Evolutionary conservation across 305 asterid species (phyloP).

Genomic region (Rubia occidens): DNA sequence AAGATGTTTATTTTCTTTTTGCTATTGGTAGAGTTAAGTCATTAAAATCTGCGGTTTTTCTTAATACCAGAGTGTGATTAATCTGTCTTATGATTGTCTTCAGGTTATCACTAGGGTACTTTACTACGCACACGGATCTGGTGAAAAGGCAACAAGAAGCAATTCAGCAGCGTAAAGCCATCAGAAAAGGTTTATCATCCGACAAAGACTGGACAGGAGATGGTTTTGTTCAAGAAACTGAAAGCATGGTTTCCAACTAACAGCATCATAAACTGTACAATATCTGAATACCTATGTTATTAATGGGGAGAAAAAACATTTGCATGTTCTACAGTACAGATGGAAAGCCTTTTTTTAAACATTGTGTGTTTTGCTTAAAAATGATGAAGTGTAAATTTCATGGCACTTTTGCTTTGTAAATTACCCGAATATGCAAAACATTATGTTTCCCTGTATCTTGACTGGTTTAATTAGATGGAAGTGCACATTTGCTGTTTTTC

Average conservation of each 20-base stretch:
- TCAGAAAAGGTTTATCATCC: slow-evolving; percentile 70
- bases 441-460: neutral
- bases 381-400: neutral
- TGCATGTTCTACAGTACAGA: neutral
- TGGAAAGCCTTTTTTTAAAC: neutral
- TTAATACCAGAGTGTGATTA: neutral
- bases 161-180: slow-evolving; percentile 58
- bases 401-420: neutral
- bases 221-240: slow-evolving; percentile 76
- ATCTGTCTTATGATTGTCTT: neutral
- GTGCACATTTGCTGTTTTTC: neutral
- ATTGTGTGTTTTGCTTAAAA: neutral
- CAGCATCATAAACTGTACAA: neutral
- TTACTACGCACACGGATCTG: slow-evolving; percentile 77
- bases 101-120: slow-evolving; percentile 70
- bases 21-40: neutral
- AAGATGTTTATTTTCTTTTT: neutral
- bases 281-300: slow-evolving; percentile 1
- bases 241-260: slow-evolving; percentile 87
- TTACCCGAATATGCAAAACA: neutral
- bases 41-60: neutral
- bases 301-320: neutral
- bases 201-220: slow-evolving; percentile 98
- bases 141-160: slow-evolving; percentile 73
- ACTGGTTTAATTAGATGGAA: neutral